Evolutionary conservation across 163 green algal species (phyloP).

Genomic region (Chlamydomonas reinhardtii): DNA sequence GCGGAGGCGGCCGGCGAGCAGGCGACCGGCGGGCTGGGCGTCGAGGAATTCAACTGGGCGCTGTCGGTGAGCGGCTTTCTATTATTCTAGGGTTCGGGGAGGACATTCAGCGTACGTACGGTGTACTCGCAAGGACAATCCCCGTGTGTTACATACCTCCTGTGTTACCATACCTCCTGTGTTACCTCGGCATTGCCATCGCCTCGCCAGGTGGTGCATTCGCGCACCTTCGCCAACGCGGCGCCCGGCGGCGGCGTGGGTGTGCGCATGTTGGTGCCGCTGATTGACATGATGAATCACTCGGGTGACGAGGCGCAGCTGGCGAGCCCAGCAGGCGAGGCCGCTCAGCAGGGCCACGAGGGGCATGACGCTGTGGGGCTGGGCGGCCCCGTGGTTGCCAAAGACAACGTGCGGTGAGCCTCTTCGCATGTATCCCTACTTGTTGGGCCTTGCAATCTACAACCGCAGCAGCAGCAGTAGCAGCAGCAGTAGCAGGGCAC

Average conservation of each 20-base stretch:
- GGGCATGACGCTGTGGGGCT: not conserved
- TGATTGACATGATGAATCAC: constrained; percentile 90
- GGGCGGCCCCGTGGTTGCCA: constrained; percentile 7
- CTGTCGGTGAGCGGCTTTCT: constrained; percentile 54
- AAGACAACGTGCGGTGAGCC: constrained; percentile 68
- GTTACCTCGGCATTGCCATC: too few species aligned
- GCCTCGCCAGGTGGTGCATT: constrained; percentile 81
- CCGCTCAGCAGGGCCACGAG: not conserved
- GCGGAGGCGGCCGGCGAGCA: constrained; percentile 22
- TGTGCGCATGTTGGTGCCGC: constrained; percentile 86
- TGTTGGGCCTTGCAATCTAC: too few species aligned
- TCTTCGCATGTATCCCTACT: too few species aligned
- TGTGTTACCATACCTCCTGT: too few species aligned
- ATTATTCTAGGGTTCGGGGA: too few species aligned
- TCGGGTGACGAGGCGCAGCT: constrained; percentile 68
- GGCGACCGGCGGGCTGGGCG: constrained; percentile 6
- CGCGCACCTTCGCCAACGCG: constrained; percentile 84
- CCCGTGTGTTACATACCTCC: too few species aligned
- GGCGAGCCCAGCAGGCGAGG: too few species aligned
- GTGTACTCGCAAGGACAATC: too few species aligned
- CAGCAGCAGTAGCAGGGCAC: too few species aligned
- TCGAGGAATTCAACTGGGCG: constrained; percentile 36
- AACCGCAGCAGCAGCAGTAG: too few species aligned
- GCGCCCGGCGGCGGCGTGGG: constrained; percentile 77
- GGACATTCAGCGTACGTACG: too few species aligned